A percentile compares a stretch with the other conserved stretches of the same genome.
Evolutionary conservation across 192 early-diverging fungal genomes (phyloP).

Genomic region (Podila minutissima): DNA sequence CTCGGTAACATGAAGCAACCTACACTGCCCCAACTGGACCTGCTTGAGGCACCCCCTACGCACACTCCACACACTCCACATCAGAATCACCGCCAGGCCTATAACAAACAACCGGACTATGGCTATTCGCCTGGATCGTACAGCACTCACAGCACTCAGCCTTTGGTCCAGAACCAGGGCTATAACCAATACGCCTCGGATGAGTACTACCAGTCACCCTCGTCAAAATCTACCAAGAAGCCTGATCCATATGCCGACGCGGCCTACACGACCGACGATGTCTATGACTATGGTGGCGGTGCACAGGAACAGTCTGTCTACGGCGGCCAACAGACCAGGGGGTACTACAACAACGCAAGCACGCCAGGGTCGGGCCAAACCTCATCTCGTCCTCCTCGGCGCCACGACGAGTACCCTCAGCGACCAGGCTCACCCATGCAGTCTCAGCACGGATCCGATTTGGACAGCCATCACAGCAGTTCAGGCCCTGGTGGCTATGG

Average conservation of each 20-base stretch:
- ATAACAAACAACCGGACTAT: conserved; percentile 7
- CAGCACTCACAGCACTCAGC: not conserved
- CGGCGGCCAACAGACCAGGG: not conserved
- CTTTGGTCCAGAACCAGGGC: conserved; percentile 7
- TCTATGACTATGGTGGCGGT: conserved; percentile 1
- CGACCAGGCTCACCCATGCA: conserved; percentile 26
- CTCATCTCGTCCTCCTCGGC: conserved; percentile 5
- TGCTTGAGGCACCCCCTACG: conserved; percentile 1
- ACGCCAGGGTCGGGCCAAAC: conserved; percentile 11
- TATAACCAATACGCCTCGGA: conserved; percentile 6
- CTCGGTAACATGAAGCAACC: conserved; percentile 30
- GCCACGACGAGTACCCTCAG: conserved; percentile 16
- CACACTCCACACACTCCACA: conserved; percentile 1
- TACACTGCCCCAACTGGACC: conserved; percentile 43
- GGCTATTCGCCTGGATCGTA: conserved; percentile 2
- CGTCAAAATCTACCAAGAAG: not conserved
- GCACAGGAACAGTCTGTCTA: conserved; percentile 1
- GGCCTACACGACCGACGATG: not conserved
- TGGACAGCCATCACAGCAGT: conserved; percentile 22
- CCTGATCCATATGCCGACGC: not conserved
- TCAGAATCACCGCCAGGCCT: not conserved
- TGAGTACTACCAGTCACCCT: conserved; percentile 15
- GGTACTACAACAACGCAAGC: conserved; percentile 1
- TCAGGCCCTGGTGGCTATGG: conserved; percentile 7
- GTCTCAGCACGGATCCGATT: conserved; percentile 38